phyloP scores from a whole-genome alignment of 1,139 yeast species.

The Tardiomyces blankii region DNA sequence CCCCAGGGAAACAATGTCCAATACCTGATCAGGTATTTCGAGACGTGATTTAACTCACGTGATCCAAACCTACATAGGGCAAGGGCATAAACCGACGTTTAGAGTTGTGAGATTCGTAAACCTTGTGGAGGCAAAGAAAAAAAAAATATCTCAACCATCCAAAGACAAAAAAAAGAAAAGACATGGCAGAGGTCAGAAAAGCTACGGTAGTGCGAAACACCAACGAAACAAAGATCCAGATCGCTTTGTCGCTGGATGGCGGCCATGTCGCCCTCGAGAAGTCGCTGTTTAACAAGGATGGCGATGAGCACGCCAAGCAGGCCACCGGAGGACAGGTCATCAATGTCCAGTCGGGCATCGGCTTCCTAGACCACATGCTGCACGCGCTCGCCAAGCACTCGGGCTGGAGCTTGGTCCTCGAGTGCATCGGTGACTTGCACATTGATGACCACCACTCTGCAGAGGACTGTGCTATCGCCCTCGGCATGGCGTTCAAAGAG shows the following conservation, averaged over 20 bases:
- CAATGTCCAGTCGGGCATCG: slow-evolving; percentile 80
- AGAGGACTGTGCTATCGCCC: slow-evolving; percentile 88
- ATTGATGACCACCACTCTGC: slow-evolving; percentile 97
- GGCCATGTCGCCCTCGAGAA: slow-evolving; percentile 54
- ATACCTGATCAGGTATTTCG: too few relatives aligned
- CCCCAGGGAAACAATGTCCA: too few relatives aligned
- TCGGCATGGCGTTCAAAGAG: slow-evolving; percentile 80
- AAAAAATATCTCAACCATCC: too few relatives aligned
- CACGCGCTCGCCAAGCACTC: slow-evolving; percentile 95
- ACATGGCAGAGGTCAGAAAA: slow-evolving; percentile 18
- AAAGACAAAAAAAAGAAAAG: too few relatives aligned
- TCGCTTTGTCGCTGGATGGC: slow-evolving; percentile 77
- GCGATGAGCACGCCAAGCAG: slow-evolving; percentile 49
- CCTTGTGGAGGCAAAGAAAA: too few relatives aligned
- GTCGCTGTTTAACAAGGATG: slow-evolving; percentile 32
- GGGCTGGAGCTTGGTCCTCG: slow-evolving; percentile 88
- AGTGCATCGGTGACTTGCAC: slow-evolving; percentile 88
- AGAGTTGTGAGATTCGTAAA: too few relatives aligned
- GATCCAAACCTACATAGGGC: too few relatives aligned
- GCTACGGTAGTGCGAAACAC: slow-evolving; percentile 64
- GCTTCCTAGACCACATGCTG: slow-evolving; percentile 93
- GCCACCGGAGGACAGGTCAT: slow-evolving; percentile 57
- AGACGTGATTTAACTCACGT: too few relatives aligned
- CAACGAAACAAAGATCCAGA: slow-evolving; percentile 88
- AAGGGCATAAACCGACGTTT: too few relatives aligned